Base-by-base conservation (phyloP, 1,139 yeast species). In the Yamadazyma oceani region DNA sequence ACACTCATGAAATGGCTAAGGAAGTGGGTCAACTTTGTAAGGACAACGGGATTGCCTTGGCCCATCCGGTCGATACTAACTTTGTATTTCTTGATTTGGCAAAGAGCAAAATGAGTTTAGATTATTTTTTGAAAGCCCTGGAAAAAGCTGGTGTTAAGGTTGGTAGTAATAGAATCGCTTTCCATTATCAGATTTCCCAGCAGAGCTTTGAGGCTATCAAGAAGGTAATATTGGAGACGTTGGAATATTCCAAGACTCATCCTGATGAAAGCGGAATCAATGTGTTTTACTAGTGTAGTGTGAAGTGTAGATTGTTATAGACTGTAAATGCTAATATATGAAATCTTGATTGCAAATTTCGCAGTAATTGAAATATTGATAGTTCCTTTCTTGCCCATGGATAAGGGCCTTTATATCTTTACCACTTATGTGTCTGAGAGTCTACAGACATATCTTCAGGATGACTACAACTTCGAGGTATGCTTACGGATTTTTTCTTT, bases 61-160 rank as follows among this genome's bases (percentile, higher is more conserved):
- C 78, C 53, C 73, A 80, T 19, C 97, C 97, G 1, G 89, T 82
- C 4, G 83, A 90, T 49, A 87, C 97, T 9, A 89, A 84, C 59
- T 87, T 90, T 62, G 90, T 89, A 23, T 89, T 88, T 57, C 57
- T 89, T 40, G 95, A 90, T 57, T 60, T 79, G 36, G 71, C 67
- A 48, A 68, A 69, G 30, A 78, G 79, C 49, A 75, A 71, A 36
- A 76, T 88, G 61, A 77, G 83, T 55, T 79, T 82, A 13, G 73
- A 65, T 21, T 66, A 71, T 34, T 66, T 87, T 44, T 70, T 67
- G 24, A 69, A 71, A 45, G 72, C 78, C 48, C 88, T 83, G 48
- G 49, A 46, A 15, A 78, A 83, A 52, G 68, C 81, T 50, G 78
- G 80, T 34, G 73, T 90, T 46, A 82, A 77, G 50, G 64, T 86